These are phyloP conservation scores for Xylaria sp. DNA, from an alignment of 2,329 filamentous ascomycete genomes.

Conservation along the genomic window DNA sequence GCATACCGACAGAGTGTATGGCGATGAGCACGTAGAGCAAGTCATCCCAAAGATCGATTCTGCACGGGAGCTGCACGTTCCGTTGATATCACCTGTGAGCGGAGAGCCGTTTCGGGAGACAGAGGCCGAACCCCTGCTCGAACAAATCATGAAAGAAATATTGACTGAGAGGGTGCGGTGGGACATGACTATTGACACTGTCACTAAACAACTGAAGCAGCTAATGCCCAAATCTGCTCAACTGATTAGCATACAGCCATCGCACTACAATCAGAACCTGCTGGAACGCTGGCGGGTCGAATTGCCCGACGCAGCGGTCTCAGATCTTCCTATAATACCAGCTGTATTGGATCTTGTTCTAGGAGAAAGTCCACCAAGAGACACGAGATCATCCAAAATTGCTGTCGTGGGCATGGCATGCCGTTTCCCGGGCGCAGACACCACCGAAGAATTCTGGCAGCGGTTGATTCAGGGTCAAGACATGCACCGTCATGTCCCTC, in stretches of 20 bases:
- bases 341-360: neutral
- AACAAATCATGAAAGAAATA: neutral
- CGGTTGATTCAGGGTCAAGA: slow-evolving; percentile 39
- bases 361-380: neutral
- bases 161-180: neutral
- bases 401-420: slow-evolving; percentile 3
- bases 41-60: neutral
- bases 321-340: neutral
- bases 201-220: neutral
- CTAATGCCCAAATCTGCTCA: neutral
- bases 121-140: neutral
- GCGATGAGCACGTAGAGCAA: neutral
- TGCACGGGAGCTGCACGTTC: neutral
- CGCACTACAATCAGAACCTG: neutral
- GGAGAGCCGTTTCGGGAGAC: neutral
- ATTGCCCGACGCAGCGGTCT: neutral
- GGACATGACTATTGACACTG: neutral
- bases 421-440: neutral
- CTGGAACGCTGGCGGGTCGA: neutral
- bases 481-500: slow-evolving; percentile 36
- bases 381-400: neutral
- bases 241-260: neutral
- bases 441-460: slow-evolving; percentile 8
- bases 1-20: neutral
- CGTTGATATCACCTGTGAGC: neutral